Conservation (phyloP, 768 basidiomycete species). For the Lentinula aciculospora region DNA sequence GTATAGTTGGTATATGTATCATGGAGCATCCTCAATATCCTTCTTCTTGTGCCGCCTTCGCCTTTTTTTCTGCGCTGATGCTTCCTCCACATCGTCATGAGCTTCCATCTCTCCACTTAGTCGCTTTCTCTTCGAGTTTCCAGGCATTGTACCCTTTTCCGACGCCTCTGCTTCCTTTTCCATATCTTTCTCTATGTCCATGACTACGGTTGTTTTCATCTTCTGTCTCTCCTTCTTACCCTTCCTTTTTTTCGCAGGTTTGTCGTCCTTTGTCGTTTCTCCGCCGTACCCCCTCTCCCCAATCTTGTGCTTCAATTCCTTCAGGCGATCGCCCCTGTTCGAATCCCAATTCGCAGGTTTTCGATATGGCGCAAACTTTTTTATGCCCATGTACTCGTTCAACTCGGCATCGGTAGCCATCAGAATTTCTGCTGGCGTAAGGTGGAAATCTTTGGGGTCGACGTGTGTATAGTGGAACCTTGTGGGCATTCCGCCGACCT, state of each 20-base stretch:
- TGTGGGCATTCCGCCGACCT: constrained; percentile 89
- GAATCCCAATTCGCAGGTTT: constrained; percentile 58
- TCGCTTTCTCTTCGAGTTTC: constrained; percentile 1
- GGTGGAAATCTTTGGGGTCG: constrained; percentile 53
- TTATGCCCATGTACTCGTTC: constrained; percentile 86
- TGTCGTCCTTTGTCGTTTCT: constrained; percentile 14
- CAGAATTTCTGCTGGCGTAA: constrained; percentile 83
- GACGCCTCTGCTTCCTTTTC: constrained; percentile 8
- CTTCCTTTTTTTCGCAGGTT: constrained; percentile 52
- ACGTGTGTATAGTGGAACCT: constrained; percentile 89
- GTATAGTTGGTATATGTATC: not conserved
- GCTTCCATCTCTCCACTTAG: not conserved
- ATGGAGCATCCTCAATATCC: constrained; percentile 5
- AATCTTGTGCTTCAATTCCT: constrained; percentile 67
- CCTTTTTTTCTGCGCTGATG: constrained; percentile 1
- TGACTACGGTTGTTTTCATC: constrained; percentile 28
- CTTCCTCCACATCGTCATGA: not conserved
- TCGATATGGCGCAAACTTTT: constrained; percentile 89
- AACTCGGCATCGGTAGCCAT: constrained; percentile 90
- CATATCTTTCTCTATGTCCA: constrained; percentile 16
- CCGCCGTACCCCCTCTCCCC: constrained; percentile 29
- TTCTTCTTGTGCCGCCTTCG: constrained; percentile 14
- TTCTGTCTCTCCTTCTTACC: constrained; percentile 68
- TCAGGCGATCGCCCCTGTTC: constrained; percentile 56
- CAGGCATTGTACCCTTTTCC: not conserved